phyloP scores from a whole-genome alignment of 2,329 filamentous ascomycete genomes.

The Ceratocystis albifundus region DNA sequence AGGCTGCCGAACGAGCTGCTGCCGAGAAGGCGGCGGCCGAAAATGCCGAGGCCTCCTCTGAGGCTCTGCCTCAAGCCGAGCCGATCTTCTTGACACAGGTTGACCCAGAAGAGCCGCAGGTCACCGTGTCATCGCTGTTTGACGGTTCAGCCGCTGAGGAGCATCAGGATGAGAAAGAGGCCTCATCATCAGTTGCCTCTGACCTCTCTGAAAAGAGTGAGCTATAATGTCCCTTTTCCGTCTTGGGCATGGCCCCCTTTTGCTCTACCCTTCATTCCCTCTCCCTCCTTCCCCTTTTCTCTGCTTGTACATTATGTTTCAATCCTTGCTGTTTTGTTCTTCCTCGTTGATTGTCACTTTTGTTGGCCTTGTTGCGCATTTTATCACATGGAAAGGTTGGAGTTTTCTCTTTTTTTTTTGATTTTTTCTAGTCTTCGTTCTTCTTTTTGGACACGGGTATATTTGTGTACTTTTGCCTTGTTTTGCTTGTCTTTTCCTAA shows the following conservation, averaged over 20 bases:
- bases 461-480: too few species aligned
- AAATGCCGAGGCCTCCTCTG: background rate
- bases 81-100: slow-evolving; percentile 25
- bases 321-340: background rate
- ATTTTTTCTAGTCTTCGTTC: background rate
- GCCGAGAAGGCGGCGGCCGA: slow-evolving; percentile 1
- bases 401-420: too few species aligned
- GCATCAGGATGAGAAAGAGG: slow-evolving; percentile 27
- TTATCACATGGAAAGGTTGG: background rate
- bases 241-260: background rate
- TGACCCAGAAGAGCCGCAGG: slow-evolving; percentile 16
- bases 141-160: slow-evolving; percentile 24
- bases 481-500: background rate
- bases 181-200: slow-evolving; percentile 25
- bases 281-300: background rate
- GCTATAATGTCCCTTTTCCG: background rate
- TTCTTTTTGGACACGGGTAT: background rate
- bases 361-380: background rate
- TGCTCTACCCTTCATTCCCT: background rate
- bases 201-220: slow-evolving; percentile 14
- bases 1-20: background rate
- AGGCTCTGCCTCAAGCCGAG: too few species aligned
- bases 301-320: background rate
- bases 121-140: slow-evolving; percentile 23
- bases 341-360: background rate